Percentiles rank a stretch among this genome's conserved stretches.
phyloP scores from a whole-genome alignment of 495 filamentous ascomycete genomes.

The Aspergillus steynii region DNA sequence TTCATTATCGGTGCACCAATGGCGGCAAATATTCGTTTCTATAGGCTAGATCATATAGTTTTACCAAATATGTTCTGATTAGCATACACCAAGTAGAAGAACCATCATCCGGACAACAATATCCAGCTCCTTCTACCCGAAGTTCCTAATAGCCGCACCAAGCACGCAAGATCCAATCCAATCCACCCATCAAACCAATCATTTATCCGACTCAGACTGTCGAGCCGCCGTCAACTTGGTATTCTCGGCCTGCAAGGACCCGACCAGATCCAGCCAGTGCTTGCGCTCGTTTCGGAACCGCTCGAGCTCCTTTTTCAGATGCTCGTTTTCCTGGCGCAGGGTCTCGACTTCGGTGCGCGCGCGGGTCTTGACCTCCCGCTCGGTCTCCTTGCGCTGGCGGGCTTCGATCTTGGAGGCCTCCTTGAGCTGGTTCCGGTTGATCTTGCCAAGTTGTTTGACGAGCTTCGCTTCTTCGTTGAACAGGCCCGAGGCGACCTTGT shows the following conservation, averaged over 20 bases:
- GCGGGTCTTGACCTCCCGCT: constrained; percentile 59
- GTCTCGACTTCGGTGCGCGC: constrained; percentile 45
- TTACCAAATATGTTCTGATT: background rate
- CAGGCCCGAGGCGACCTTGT: constrained; percentile 34
- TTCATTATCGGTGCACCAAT: no score
- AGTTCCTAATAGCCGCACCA: no score
- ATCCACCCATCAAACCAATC: background rate
- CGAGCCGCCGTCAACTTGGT: constrained; percentile 30
- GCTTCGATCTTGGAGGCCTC: constrained; percentile 45
- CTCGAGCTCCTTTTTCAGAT: constrained; percentile 55
- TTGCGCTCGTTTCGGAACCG: constrained; percentile 60
- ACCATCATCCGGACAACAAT: background rate
- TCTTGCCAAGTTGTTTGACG: constrained; percentile 38
- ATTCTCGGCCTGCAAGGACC: constrained; percentile 68
- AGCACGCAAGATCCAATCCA: no score
- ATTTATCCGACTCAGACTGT: background rate
- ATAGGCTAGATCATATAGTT: background rate
- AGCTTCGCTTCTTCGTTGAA: constrained; percentile 40
- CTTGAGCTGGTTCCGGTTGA: constrained; percentile 42
- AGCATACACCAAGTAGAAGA: background rate
- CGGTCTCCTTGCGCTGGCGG: constrained; percentile 53
- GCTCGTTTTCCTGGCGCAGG: constrained; percentile 55
- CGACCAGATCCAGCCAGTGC: constrained; percentile 61
- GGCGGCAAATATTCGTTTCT: background rate
- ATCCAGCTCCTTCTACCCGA: no score